phyloP scores from a whole-genome alignment of 352 stramenopile species.

The Nothophytophthora sp. region DNA sequence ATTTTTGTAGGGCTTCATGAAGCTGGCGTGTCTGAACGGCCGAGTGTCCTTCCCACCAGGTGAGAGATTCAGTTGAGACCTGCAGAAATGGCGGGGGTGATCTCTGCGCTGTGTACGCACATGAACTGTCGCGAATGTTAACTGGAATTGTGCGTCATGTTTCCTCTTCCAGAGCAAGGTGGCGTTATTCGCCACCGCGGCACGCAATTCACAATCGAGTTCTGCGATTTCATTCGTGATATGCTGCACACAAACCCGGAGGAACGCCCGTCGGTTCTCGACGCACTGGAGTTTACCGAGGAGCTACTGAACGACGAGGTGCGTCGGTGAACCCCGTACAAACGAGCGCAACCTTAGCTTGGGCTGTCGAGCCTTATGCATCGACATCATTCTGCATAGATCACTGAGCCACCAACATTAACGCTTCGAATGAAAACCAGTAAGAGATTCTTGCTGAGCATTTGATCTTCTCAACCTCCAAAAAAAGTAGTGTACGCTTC shows the following conservation, averaged over 20 bases:
- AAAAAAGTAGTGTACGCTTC: no score
- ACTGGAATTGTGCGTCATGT: no score
- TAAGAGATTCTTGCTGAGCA: no score
- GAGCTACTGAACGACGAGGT: constrained; percentile 75
- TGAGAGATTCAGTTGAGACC: constrained; percentile 10
- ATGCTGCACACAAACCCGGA: constrained; percentile 87
- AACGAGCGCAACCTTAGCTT: no score
- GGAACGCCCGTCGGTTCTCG: constrained; percentile 74
- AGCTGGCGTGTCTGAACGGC: constrained; percentile 79
- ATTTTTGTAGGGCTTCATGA: constrained; percentile 86
- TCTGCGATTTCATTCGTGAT: constrained; percentile 87
- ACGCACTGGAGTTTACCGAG: constrained; percentile 82
- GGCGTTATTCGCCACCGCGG: constrained; percentile 65
- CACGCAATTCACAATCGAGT: constrained; percentile 72
- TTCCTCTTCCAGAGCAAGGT: constrained; percentile 47
- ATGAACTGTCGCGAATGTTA: no score
- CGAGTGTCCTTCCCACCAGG: constrained; percentile 73
- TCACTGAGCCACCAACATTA: no score
- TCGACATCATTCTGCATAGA: no score
- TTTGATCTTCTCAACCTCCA: no score
- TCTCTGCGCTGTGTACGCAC: no score
- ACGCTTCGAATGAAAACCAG: no score
- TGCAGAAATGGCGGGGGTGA: no score
- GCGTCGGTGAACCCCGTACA: constrained; percentile 37
- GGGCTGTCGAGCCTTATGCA: no score